Evolutionary conservation across 2,329 filamentous ascomycete species (phyloP).

Genomic region (Microthyrium microscopicum): DNA sequence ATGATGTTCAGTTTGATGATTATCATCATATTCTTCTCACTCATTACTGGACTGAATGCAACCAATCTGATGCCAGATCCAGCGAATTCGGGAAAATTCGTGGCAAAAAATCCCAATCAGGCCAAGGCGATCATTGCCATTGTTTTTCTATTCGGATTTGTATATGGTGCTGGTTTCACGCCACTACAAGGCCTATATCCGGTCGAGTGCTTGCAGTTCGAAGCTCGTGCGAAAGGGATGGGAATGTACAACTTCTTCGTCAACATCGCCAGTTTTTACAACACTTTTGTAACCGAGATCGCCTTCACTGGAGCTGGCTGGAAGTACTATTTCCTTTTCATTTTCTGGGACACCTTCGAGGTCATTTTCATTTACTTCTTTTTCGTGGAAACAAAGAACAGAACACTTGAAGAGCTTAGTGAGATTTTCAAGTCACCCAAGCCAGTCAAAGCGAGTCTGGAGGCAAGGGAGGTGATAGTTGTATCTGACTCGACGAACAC

Average conservation of each 20-base stretch:
- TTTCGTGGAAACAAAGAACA: conserved; percentile 21
- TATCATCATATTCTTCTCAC: conserved; percentile 24
- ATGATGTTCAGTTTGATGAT: conserved; percentile 26
- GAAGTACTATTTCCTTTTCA: conserved; percentile 26
- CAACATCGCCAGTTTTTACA: conserved; percentile 28
- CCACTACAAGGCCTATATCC: conserved; percentile 31
- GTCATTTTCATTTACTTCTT: conserved; percentile 22
- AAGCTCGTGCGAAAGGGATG: conserved; percentile 32
- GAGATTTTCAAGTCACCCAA: conserved; percentile 24
- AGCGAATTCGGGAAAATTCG: conserved; percentile 14
- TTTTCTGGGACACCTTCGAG: conserved; percentile 26
- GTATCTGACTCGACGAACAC: too few relatives aligned
- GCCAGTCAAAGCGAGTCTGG: conserved; percentile 22
- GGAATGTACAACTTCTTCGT: conserved; percentile 30
- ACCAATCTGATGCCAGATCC: conserved; percentile 18
- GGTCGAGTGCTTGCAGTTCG: conserved; percentile 31
- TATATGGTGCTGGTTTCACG: conserved; percentile 23
- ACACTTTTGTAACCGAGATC: conserved; percentile 28
- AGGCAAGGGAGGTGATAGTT: conserved; percentile 11
- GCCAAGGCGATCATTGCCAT: conserved; percentile 26
- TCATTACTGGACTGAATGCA: conserved; percentile 25
- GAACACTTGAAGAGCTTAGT: conserved; percentile 29
- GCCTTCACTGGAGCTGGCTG: conserved; percentile 21
- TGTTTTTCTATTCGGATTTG: conserved; percentile 27
- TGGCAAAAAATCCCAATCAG: conserved; percentile 19